These are phyloP conservation scores for Lophiotrema nucula DNA, from an alignment of 495 filamentous ascomycete genomes.

Conservation along the genomic window DNA sequence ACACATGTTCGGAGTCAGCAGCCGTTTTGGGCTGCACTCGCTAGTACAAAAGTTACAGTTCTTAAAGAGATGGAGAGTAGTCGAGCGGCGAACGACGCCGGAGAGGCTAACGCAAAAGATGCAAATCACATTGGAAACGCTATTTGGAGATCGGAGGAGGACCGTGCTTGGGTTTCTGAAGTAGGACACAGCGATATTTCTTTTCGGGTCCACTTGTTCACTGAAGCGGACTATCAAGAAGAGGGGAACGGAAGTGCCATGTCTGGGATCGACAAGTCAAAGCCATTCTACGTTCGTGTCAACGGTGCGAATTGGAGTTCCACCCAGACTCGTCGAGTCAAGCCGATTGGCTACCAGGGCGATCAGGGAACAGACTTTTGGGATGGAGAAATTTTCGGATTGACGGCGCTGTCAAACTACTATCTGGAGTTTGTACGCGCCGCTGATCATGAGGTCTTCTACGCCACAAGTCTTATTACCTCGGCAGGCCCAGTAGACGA, in stretches of 20 bases:
- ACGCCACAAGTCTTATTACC: slow-evolving; percentile 77
- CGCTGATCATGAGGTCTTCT: slow-evolving; percentile 69
- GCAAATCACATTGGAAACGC: slow-evolving; percentile 77
- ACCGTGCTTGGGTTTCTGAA: slow-evolving; percentile 83
- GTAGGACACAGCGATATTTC: slow-evolving; percentile 78
- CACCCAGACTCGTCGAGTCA: slow-evolving; percentile 56
- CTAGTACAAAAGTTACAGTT: slow-evolving; percentile 90
- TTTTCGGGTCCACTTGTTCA: slow-evolving; percentile 54
- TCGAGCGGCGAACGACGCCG: slow-evolving; percentile 70
- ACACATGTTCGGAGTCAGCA: slow-evolving; percentile 85
- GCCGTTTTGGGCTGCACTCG: slow-evolving; percentile 91
- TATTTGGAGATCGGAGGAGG: slow-evolving; percentile 67
- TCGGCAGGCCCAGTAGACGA: slow-evolving; percentile 67
- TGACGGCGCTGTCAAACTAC: slow-evolving; percentile 83
- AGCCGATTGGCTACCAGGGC: slow-evolving; percentile 49
- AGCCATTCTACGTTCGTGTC: slow-evolving; percentile 84
- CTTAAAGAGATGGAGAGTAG: slow-evolving; percentile 90
- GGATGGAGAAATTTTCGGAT: slow-evolving; percentile 83
- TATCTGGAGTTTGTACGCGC: slow-evolving; percentile 79
- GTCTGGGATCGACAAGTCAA: slow-evolving; percentile 56
- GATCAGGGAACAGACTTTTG: slow-evolving; percentile 59
- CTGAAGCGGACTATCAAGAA: slow-evolving; percentile 8
- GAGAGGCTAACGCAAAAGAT: slow-evolving; percentile 71
- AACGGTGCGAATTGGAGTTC: slow-evolving; percentile 89
- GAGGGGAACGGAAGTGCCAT: slow-evolving; percentile 24